Percentiles rank a stretch among this genome's conserved stretches.
Conservation (phyloP, 129 eudicot species). For the Pittosporum tobira region DNA sequence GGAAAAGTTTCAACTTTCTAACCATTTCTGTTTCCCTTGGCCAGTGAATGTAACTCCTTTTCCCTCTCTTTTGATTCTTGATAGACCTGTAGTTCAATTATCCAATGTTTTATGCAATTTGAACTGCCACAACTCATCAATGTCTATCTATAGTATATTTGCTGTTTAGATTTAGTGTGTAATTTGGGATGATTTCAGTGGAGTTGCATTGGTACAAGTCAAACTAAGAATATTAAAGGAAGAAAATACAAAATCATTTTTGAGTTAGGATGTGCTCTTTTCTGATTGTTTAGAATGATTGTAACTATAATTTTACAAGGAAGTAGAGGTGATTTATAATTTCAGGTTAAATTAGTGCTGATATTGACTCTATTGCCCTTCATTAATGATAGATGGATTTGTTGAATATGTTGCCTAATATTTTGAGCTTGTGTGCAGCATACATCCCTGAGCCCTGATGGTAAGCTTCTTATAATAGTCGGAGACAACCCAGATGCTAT, state of each 20-base stretch:
- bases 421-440: constrained; percentile 42
- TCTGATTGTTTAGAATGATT: not conserved
- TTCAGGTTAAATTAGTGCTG: not conserved
- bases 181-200: too few species aligned
- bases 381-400: not conserved
- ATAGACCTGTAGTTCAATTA: not conserved
- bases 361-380: not conserved
- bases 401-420: not conserved
- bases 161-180: too few species aligned
- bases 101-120: not conserved
- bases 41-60: constrained; percentile 64
- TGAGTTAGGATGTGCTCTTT: not conserved
- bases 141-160: too few species aligned
- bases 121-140: not conserved
- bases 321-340: not conserved
- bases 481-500: constrained; percentile 70
- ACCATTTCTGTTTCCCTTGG: constrained; percentile 68
- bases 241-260: not conserved
- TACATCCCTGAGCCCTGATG: constrained; percentile 71
- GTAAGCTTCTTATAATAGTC: constrained; percentile 52
- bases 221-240: too few species aligned
- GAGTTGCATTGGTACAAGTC: too few species aligned
- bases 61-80: constrained; percentile 4
- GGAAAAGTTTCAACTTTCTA: constrained; percentile 58
- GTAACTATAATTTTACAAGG: too few species aligned